phyloP scores from a whole-genome alignment of 2,329 filamentous ascomycete genomes.

The Mycogone perniciosa region DNA sequence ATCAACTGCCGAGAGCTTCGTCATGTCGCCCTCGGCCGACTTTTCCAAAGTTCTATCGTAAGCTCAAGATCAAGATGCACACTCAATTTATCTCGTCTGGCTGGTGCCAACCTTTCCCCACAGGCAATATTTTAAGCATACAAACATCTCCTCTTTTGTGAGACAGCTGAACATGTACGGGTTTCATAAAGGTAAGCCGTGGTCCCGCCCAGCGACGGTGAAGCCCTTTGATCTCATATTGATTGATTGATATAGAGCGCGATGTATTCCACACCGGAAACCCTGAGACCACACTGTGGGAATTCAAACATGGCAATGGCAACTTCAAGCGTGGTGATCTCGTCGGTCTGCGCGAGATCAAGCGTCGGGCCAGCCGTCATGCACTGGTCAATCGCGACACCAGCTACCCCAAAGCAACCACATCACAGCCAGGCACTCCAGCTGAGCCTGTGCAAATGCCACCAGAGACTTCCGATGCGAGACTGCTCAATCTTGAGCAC shows the following conservation, averaged over 20 bases:
- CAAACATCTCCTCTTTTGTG: conserved; percentile 97
- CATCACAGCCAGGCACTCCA: conserved; percentile 77
- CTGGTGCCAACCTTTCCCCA: neutral
- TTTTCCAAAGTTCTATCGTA: conserved; percentile 98
- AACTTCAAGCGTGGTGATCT: conserved; percentile 96
- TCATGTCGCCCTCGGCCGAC: conserved; percentile 95
- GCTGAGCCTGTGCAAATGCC: conserved; percentile 67
- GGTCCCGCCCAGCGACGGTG: no score
- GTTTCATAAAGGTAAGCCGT: conserved; percentile 81
- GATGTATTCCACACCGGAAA: conserved; percentile 96
- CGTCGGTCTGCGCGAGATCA: conserved; percentile 87
- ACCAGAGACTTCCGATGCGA: conserved; percentile 69
- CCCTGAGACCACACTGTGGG: conserved; percentile 91
- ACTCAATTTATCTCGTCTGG: neutral
- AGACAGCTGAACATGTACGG: conserved; percentile 99
- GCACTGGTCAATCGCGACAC: conserved; percentile 91
- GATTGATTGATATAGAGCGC: conserved; percentile 57
- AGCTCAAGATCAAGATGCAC: conserved; percentile 32
- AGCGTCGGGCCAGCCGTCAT: conserved; percentile 86
- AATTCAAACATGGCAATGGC: conserved; percentile 96
- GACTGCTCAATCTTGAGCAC: conserved; percentile 72
- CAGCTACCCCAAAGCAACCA: conserved; percentile 65
- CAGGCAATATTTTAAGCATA: conserved; percentile 99
- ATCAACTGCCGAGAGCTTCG: conserved; percentile 87
- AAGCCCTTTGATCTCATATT: no score